Evolutionary conservation across 2,329 filamentous ascomycete species (phyloP), one percentile per base, ranked within the genome.

Genomic region (Aspergillus glaucus): DNA sequence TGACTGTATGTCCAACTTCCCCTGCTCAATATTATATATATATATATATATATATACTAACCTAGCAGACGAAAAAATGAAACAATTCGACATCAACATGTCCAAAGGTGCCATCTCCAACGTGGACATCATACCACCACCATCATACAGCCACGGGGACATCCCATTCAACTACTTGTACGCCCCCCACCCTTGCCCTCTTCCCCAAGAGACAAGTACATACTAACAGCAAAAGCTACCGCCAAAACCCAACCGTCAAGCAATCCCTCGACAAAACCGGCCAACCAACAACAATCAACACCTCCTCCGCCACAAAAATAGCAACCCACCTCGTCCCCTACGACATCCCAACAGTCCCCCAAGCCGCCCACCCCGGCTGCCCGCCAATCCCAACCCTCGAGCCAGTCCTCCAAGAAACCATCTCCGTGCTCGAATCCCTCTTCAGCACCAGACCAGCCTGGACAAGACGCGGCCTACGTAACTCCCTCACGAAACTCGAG

Each of bases 381-480:
- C 80, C 70, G 2, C 66, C 72, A 6, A 71, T 80, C 48, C 63
- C 67, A 3, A 68, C 66, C 5, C 69, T 77, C 40, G 72, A 87
- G 53, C 72, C 76, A 1, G 74, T 80, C 28, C 77, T 91, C 46
- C 80, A 79, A 48, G 74, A 79, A 21, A 77, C 89, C 19, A 80
- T 95, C 55, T 72, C 71, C 2, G 75, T 80, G 36, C 74, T 96
- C 40, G 73, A 79, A 48, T 69, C 75, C 0, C 78, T 88, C 5
- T 84, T 97, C 60, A 75, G 83, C 3, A 73, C 85, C 46, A 80
- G 92, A 0, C 90, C 91, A 0, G 82, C 95, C 42, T 94, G 91
- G 82, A 96, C 92, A 3, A 82, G 91, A 0, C 83, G 92, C 17
- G 86, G 86, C 2, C 76, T 95, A 12, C 78, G 86, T 58, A 96